Percentiles rank a stretch among this genome's conserved stretches.
These are phyloP conservation scores for Phytophthora hibernalis DNA, from an alignment of 352 stramenopile species.

Conservation along the genomic window DNA sequence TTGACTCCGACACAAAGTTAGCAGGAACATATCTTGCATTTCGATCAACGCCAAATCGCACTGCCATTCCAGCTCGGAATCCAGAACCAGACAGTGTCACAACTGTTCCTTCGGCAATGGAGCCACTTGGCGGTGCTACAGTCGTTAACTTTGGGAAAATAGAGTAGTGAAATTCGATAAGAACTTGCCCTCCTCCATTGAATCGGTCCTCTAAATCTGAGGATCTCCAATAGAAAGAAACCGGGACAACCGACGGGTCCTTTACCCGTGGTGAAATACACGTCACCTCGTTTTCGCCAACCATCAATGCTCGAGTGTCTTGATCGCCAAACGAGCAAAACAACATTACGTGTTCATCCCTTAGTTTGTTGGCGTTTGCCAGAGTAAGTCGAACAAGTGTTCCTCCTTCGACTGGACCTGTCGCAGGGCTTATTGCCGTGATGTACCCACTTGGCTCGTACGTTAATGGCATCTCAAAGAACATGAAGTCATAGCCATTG, in stretches of 20 bases:
- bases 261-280: constrained; percentile 31
- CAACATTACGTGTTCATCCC: constrained; percentile 4
- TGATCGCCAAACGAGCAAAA: constrained; percentile 51
- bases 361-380: constrained; percentile 10
- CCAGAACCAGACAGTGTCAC: constrained; percentile 36
- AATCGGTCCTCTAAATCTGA: constrained; percentile 28
- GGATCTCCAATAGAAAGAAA: constrained; percentile 44
- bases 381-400: constrained; percentile 41
- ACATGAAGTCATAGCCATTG: constrained; percentile 51
- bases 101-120: constrained; percentile 29
- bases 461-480: constrained; percentile 10
- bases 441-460: constrained; percentile 35
- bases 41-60: constrained; percentile 31
- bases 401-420: constrained; percentile 39
- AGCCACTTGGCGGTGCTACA: constrained; percentile 29
- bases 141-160: constrained; percentile 23
- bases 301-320: constrained; percentile 29
- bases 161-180: constrained; percentile 39
- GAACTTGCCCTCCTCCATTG: constrained; percentile 2
- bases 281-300: constrained; percentile 13
- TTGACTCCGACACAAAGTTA: constrained; percentile 28
- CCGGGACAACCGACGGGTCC: constrained; percentile 1
- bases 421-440: constrained; percentile 30
- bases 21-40: constrained; percentile 16
- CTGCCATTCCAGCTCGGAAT: constrained; percentile 33